A percentile compares a stretch with the other conserved stretches of the same genome.
Evolutionary conservation across 805 yeast genomes (phyloP).

Genomic region (Yarrowia divulgata): DNA sequence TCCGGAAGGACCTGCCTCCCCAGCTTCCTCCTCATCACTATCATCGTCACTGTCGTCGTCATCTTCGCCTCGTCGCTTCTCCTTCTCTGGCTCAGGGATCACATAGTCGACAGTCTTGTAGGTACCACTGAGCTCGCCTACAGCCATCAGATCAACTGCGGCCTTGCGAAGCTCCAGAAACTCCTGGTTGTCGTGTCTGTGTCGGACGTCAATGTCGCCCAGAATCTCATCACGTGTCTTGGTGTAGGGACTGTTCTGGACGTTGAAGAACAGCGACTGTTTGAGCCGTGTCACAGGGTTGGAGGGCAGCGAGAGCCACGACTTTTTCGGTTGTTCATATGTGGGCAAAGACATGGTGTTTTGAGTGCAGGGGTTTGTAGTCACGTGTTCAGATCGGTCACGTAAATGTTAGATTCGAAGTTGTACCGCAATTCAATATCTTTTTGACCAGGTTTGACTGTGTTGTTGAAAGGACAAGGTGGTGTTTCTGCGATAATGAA

Average conservation of each 20-base stretch:
- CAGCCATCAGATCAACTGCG: constrained; percentile 26
- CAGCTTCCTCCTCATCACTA: constrained; percentile 12
- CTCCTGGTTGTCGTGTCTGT: constrained; percentile 20
- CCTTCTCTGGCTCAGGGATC: constrained; percentile 7
- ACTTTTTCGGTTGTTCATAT: constrained; percentile 11
- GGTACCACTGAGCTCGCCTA: constrained; percentile 18
- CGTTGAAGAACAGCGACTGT: constrained; percentile 27
- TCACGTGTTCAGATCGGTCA: constrained; percentile 6
- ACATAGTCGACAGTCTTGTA: constrained; percentile 24
- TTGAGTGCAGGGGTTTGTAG: background rate
- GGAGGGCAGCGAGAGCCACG: constrained; percentile 27
- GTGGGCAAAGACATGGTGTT: constrained; percentile 20
- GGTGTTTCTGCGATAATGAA: background rate
- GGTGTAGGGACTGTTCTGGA: background rate
- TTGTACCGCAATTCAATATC: background rate
- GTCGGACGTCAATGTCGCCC: background rate
- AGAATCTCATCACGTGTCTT: constrained; percentile 18
- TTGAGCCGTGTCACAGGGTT: constrained; percentile 15
- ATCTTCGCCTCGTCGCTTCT: background rate
- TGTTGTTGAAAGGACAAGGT: background rate
- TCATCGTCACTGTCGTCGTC: constrained; percentile 2
- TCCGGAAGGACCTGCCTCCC: constrained; percentile 11
- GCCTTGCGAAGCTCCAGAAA: constrained; percentile 5
- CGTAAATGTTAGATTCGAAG: background rate
- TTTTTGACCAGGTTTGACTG: background rate